Percentiles rank a stretch among this genome's conserved stretches.
These are phyloP conservation scores for Puya raimondii DNA, from an alignment of 176 grass and related monocot genomes.

Conservation along the genomic window DNA sequence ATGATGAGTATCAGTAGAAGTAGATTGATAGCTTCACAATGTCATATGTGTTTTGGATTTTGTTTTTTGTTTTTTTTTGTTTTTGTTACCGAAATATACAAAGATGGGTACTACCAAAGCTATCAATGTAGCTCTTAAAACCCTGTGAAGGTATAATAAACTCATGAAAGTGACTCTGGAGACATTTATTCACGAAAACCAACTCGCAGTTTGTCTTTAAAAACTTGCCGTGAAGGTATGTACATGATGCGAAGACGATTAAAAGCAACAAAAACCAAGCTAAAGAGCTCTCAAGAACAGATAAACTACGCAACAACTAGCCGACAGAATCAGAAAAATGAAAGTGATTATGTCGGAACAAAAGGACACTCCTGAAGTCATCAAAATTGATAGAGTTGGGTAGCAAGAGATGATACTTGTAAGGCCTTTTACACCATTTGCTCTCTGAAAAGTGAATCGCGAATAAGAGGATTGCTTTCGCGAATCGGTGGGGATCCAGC, in stretches of 20 bases:
- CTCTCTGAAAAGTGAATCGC: conserved; percentile 35
- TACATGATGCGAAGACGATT: background rate
- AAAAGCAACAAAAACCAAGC: too few species aligned
- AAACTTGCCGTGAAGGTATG: conserved; percentile 17
- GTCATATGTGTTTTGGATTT: background rate
- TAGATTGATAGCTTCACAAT: background rate
- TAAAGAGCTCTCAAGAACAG: background rate
- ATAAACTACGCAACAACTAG: conserved; percentile 30
- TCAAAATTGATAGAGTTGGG: conserved; percentile 38
- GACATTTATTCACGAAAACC: background rate
- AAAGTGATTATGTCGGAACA: background rate
- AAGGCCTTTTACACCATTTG: conserved; percentile 27
- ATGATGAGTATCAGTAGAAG: background rate
- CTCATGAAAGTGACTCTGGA: background rate
- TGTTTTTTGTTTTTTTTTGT: background rate
- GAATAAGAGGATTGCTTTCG: conserved; percentile 49
- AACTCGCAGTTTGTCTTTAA: background rate
- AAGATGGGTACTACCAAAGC: too few species aligned
- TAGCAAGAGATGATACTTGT: conserved; percentile 26
- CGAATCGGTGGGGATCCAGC: conserved; percentile 46
- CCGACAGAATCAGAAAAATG: conserved; percentile 11
- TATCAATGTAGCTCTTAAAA: too few species aligned
- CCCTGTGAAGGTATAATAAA: too few species aligned
- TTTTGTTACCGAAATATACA: too few species aligned
- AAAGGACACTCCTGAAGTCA: conserved; percentile 1